Evolutionary conservation across 805 yeast genomes (phyloP).

Genomic region (Candida orba): DNA sequence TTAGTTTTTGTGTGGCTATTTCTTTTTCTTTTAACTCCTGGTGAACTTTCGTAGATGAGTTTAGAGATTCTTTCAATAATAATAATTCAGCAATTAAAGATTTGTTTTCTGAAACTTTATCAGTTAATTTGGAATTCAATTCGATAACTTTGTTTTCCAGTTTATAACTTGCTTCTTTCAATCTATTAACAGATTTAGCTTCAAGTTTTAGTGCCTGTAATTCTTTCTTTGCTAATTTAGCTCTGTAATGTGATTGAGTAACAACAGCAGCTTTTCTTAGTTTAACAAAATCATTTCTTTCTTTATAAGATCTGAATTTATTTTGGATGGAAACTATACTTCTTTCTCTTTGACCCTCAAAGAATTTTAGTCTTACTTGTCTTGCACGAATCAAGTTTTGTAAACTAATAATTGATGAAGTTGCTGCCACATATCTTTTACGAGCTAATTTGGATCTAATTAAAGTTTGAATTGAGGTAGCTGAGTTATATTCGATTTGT

Average conservation of each 20-base stretch:
- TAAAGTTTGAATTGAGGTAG: slow-evolving; percentile 62
- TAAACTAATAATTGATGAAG: slow-evolving; percentile 29
- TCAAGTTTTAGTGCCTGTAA: slow-evolving; percentile 66
- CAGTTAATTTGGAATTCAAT: slow-evolving; percentile 76
- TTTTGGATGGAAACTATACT: slow-evolving; percentile 74
- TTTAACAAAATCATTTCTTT: slow-evolving; percentile 44
- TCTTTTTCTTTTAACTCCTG: slow-evolving; percentile 50
- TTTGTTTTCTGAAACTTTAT: slow-evolving; percentile 78
- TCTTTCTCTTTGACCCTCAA: slow-evolving; percentile 41
- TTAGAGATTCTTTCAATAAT: slow-evolving; percentile 40
- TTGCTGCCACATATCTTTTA: slow-evolving; percentile 24
- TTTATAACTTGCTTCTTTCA: slow-evolving; percentile 86
- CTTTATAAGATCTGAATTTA: slow-evolving; percentile 58
- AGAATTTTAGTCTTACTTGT: slow-evolving; percentile 44
- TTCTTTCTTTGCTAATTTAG: slow-evolving; percentile 63
- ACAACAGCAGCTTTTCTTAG: slow-evolving; percentile 51
- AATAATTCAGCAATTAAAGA: slow-evolving; percentile 57
- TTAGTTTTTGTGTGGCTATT: slow-evolving; percentile 40
- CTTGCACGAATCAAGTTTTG: slow-evolving; percentile 49
- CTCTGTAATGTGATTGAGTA: slow-evolving; percentile 73
- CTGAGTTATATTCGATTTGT: slow-evolving; percentile 55
- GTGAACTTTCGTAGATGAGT: slow-evolving; percentile 46
- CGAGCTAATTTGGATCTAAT: slow-evolving; percentile 50
- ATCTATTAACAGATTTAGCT: slow-evolving; percentile 84
- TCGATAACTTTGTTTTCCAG: slow-evolving; percentile 97